Base-by-base conservation (phyloP, 176 grass and related monocot species). In the Raddia guianensis region DNA sequence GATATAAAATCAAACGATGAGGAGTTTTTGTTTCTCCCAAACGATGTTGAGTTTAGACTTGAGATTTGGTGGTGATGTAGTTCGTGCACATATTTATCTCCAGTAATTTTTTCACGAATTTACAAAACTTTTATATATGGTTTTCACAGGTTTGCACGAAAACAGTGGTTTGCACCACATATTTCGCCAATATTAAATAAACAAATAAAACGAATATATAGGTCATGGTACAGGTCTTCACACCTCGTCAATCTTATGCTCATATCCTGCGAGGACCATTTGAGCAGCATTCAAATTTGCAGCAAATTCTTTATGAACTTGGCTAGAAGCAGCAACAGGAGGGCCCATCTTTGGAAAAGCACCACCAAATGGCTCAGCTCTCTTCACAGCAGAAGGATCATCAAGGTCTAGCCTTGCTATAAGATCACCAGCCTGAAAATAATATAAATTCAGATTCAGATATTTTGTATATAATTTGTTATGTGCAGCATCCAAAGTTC, bases 201-300 rank as follows among this genome's bases (percentile, higher is more conserved):
- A 33, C 14, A 48, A 70, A 14, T 47, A 49, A 16, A 16, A 5
- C 52, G 0, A 66, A 69, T 35, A 14, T 53, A 16, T 40, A 40
- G 37, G 37, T 45, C 72, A 60, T 43, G 45, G 35, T 35, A 77
- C 9, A 75, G 71, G 45, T 58, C 13, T 66, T 9, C 51, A 72
- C 58, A 98, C 95, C 72, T 95, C 69, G 58, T 83, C 61, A 3
- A 93, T 92, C 49, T 87, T 45, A 72, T 98, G 90, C 37, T 98
- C 95, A 81, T 95, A 98, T 87, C 95, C 95, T 40, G 92, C 92
- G 70, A 98, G 95, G 85, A 98, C 81, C 95, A 98, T 98, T 56
- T 57, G 86, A 47, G 90, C 92, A 88, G 92, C 86, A 87, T 89
- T 91, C 62, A 95, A 80, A 80, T 86, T 98, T 80, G 90, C 65